These are phyloP conservation scores for Cinchona pubescens DNA, from an alignment of 257 asterid genomes.

Conservation along the genomic window DNA sequence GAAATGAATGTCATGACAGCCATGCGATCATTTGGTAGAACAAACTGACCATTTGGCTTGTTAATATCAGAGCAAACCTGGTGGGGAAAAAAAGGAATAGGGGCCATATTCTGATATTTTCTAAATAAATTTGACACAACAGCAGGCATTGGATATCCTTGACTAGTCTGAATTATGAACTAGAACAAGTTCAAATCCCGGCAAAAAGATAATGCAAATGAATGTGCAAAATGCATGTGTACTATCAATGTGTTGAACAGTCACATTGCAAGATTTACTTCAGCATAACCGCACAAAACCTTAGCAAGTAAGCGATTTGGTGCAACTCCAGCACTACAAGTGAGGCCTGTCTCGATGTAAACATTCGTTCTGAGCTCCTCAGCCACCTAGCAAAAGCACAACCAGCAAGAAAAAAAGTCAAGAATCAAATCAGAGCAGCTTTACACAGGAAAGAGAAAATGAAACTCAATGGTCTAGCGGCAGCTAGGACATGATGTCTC, in stretches of 20 bases:
- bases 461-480: not conserved
- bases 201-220: not conserved
- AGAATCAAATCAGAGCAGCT: constrained; percentile 3
- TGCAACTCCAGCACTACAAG: constrained; percentile 95
- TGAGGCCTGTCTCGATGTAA: constrained; percentile 77
- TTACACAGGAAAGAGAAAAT: constrained; percentile 12
- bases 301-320: constrained; percentile 94
- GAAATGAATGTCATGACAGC: constrained; percentile 89
- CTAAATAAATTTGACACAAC: not conserved
- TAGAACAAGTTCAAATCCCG: no score
- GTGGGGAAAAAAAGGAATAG: constrained; percentile 8
- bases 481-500: constrained; percentile 7
- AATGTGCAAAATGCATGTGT: not conserved
- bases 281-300: constrained; percentile 48
- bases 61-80: constrained; percentile 97
- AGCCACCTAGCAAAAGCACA: constrained; percentile 59
- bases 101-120: no score
- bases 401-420: constrained; percentile 9
- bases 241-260: not conserved
- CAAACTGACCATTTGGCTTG: constrained; percentile 95
- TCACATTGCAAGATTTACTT: not conserved
- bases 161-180: no score
- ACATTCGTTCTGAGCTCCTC: constrained; percentile 78
- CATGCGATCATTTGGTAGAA: constrained; percentile 70
- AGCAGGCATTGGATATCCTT: not conserved